Base-by-base conservation (phyloP, 371 early-diverging fungal genomes). In the Thermomucor indicae-seudaticae region DNA sequence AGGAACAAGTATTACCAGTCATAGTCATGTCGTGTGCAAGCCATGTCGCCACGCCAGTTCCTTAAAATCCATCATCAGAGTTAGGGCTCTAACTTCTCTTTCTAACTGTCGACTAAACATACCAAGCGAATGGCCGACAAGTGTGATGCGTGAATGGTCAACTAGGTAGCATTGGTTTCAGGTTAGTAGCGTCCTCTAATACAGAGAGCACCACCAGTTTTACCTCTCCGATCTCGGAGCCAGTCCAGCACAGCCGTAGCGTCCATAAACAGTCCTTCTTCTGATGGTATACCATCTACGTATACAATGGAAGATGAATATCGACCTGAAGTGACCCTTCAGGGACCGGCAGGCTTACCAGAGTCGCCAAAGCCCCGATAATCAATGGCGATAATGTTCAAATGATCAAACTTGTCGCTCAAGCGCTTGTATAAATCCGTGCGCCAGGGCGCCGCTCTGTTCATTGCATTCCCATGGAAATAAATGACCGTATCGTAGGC, bases 301-400 rank as follows among this genome's bases (percentile, higher is more conserved):
- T 16, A 16, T 22, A 38, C n/a, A 49, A 49, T 22, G 49, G 10
- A 25, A 16, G 41, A 30, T 30, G 43, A 39, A 32, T 12, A n/a
- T 28, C 6, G 34, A 30, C 11, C 24, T 41, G 24, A 51, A n/a
- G 6, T 27, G 17, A 38, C 14, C 17, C 6, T 6, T 17, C 5
- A 38, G 27, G 16, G 25, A 0, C 24, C 24, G 10, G 11, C 24
- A 25, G 41, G 37, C 47, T 50, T 63, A 61, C 72, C 65, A 24
- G 75, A 75, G 43, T 75, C 66, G 27, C 75, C 75, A 57, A 68
- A 75, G 11, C 75, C 75, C 22, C 75, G 66, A 48, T 75, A 75
- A 37, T 75, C 75, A 25, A 75, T 62, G 4, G 65, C 44, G 31
- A 75, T 49, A n/a, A 75, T 43, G 44, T 75, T 70, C 17, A 66